Conservation (phyloP, 2,329 filamentous ascomycete species). For the Colletotrichum orbiculare region DNA sequence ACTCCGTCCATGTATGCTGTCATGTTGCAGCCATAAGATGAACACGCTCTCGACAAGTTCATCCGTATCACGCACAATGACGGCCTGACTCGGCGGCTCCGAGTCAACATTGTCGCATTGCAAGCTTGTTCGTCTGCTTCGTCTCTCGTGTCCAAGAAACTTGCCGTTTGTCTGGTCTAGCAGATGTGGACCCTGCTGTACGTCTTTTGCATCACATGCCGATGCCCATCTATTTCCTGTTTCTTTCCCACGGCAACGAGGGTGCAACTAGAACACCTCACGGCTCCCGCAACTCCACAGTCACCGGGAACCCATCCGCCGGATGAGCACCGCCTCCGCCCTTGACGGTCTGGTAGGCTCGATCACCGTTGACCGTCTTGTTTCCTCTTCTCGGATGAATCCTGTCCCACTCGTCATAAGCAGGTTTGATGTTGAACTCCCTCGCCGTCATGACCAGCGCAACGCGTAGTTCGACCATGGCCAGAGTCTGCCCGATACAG, state of each 20-base stretch:
- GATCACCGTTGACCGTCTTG: constrained; percentile 36
- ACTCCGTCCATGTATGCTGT: background rate
- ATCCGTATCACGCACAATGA: no score
- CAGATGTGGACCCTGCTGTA: no score
- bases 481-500: constrained; percentile 56
- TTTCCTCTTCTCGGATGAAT: constrained; percentile 34
- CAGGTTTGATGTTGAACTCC: constrained; percentile 51
- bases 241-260: background rate
- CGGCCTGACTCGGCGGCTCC: no score
- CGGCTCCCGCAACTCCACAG: constrained; percentile 5
- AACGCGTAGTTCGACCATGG: constrained; percentile 59
- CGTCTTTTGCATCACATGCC: background rate
- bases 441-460: constrained; percentile 58
- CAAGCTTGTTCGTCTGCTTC: background rate
- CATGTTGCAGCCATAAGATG: no score
- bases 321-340: constrained; percentile 24
- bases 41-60: no score
- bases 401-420: constrained; percentile 22
- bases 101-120: no score
- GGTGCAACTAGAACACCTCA: background rate
- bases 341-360: constrained; percentile 7
- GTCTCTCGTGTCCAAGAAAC: background rate
- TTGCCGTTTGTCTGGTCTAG: no score
- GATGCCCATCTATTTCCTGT: background rate
- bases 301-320: constrained; percentile 19